Evolutionary conservation across 2,329 filamentous ascomycete species (phyloP), one percentile per base, ranked within the genome.

Genomic region (Penicillium hordei): DNA sequence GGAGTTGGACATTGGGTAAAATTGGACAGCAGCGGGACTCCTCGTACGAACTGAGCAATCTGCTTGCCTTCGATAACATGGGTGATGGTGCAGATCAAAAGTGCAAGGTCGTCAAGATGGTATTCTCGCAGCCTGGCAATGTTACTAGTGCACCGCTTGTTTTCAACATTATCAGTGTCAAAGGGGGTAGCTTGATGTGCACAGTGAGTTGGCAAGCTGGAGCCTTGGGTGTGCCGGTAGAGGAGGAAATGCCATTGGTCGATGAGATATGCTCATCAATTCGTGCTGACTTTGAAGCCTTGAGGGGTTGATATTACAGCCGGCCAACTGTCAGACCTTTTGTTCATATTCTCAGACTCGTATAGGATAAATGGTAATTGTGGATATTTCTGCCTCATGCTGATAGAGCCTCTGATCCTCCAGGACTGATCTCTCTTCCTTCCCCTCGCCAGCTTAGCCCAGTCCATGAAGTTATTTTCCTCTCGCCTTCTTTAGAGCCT

Each of bases 11-110:
- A 4, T 44, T 64, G 9, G 69, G 68, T 2, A 76, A 79, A 44
- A 49, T 80, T 9, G 74, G 75, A 5, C 62, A 74, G 52, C 57
- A 59, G 29, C 69, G 79, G 27, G 76, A 78, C 40, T 68, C 60
- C 17, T 78, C 77, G 5, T 81, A 76, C 52, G 78, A 80, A 63
- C 54, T 82, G 9, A 81, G 79, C 65, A 82, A 82, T 59, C 49
- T 81, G 2, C 72, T 75, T 31, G 70, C 65, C 3, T 77, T 81
- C 60, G 68, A 75, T 48, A 59, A 59, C 19, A 53, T 79, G 58
- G 64, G 73, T 43, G 60, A 56, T 17, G 56, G 31, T 33, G 50
- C 31, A 4, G 43, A 34, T 4, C 55, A 52, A 0, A 36, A 42
- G 2, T 58, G 36, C 55, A 49, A 52, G 9, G 65, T 81, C 2